Conservation (phyloP, 768 basidiomycete genomes). For the Termitomyces sp. region DNA sequence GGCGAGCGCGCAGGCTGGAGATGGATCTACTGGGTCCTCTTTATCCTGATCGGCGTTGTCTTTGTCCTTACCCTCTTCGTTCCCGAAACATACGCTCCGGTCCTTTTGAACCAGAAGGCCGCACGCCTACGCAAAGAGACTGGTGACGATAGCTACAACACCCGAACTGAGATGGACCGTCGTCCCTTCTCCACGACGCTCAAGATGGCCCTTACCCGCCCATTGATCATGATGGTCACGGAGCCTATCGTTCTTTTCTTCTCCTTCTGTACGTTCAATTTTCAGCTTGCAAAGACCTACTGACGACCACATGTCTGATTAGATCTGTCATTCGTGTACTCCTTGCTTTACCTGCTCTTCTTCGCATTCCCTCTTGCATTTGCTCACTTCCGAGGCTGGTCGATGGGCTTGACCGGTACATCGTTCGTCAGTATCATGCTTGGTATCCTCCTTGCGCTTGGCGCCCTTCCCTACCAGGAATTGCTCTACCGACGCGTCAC, state of each 20-base stretch:
- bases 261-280: constrained; percentile 6
- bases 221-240: constrained; percentile 9
- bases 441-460: constrained; percentile 26
- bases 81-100: constrained; percentile 48
- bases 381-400: constrained; percentile 31
- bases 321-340: constrained; percentile 41
- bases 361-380: constrained; percentile 40
- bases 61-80: constrained; percentile 33
- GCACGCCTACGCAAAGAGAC: constrained; percentile 30
- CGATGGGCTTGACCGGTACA: constrained; percentile 31
- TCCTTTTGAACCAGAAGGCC: constrained; percentile 39
- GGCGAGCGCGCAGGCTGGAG: constrained; percentile 36
- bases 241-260: constrained; percentile 12
- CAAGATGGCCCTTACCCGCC: constrained; percentile 4
- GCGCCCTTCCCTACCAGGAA: constrained; percentile 28
- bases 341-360: constrained; percentile 36
- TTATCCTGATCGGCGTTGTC: constrained; percentile 33
- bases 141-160: constrained; percentile 14
- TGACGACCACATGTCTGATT: not conserved
- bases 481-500: constrained; percentile 25
- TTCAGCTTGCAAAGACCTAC: not conserved
- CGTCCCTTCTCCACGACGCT: not conserved
- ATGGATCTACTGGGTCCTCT: constrained; percentile 46
- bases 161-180: constrained; percentile 5
- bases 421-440: constrained; percentile 41